These are phyloP conservation scores for Colletotrichum destructivum DNA, from an alignment of 2,329 filamentous ascomycete species.

Conservation along the genomic window DNA sequence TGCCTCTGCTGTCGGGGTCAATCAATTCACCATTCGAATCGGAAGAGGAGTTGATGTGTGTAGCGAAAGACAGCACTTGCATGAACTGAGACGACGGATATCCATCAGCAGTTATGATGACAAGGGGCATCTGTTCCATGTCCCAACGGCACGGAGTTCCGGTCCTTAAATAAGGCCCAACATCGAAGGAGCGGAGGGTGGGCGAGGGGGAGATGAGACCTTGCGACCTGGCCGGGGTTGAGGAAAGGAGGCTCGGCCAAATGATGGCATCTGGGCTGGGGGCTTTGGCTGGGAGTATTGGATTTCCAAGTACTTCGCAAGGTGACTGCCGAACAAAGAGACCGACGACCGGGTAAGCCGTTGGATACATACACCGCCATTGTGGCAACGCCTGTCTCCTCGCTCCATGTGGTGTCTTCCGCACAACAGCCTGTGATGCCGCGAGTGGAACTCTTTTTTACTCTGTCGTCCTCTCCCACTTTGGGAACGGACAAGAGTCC, in stretches of 20 bases:
- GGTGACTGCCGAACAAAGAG: background rate
- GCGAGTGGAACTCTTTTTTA: background rate
- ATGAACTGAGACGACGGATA: conserved; percentile 42
- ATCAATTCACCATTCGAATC: conserved; percentile 50
- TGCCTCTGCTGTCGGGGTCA: conserved; percentile 41
- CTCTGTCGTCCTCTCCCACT: background rate
- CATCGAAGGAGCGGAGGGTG: conserved; percentile 47
- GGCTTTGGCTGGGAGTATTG: conserved; percentile 27
- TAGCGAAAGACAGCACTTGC: conserved; percentile 27
- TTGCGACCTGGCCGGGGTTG: conserved; percentile 50
- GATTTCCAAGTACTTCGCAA: background rate
- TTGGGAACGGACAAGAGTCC: background rate
- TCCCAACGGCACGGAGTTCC: conserved; percentile 74
- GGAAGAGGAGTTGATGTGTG: conserved; percentile 40
- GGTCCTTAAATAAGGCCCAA: conserved; percentile 53
- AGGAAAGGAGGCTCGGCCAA: conserved; percentile 50
- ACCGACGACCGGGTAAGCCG: background rate
- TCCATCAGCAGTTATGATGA: conserved; percentile 55
- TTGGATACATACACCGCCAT: background rate
- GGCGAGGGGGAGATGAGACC: conserved; percentile 46
- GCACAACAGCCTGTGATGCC: background rate
- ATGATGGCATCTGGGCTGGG: conserved; percentile 57
- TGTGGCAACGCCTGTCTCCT: background rate
- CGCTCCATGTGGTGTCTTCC: no score
- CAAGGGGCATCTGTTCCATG: conserved; percentile 61